Base-by-base conservation (phyloP, 148 eudicot genomes). In the Rhododendron ferrugineum region DNA sequence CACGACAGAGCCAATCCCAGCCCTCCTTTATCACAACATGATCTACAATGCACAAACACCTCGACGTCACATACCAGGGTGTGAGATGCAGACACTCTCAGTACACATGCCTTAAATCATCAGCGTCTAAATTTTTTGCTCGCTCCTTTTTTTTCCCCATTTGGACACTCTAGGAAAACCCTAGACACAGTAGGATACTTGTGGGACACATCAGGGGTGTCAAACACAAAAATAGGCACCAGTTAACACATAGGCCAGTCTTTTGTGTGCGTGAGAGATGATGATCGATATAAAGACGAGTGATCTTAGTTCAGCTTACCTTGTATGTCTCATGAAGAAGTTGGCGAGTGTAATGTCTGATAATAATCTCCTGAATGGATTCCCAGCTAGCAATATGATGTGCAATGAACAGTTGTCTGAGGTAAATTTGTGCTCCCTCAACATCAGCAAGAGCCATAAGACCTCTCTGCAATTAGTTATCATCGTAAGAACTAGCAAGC, bases 381-480 rank as follows among this genome's bases (percentile, higher is more conserved):
- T 94, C 98, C 98, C 94, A 93, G 87, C 99, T 97, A 89, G 96
- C 99, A 88, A 97, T 90, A 88, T 97, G 98, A 91, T 97, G 98
- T 50, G 95, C 87, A 88, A 92, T 93, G 54, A 89, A 86, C 78
- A 97, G 75, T 84, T 92, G 89, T 85, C 87, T 89, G 81, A 97
- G 94, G 85, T 90, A 86, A 78, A 97, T 95, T 86, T 93, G 92
- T 49, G 99, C 99, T 72, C 98, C 99, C 90, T 97, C 98, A 78
- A 97, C 89, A 90, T 97, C 98, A 86, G 99, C 99, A 85, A 97
- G 92, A 75, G 98, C 98, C 96, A 97, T 90, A 16, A 97, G 93
- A 76, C 98, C 98, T 87, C 98, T 97, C 99, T 97, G 91, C 58
- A 80, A 77, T 73, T 58, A 6, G 37, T 75, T 49, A 84, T 26